Evolutionary conservation across 441 rosid species (phyloP).

Genomic region (California macrophylla): DNA sequence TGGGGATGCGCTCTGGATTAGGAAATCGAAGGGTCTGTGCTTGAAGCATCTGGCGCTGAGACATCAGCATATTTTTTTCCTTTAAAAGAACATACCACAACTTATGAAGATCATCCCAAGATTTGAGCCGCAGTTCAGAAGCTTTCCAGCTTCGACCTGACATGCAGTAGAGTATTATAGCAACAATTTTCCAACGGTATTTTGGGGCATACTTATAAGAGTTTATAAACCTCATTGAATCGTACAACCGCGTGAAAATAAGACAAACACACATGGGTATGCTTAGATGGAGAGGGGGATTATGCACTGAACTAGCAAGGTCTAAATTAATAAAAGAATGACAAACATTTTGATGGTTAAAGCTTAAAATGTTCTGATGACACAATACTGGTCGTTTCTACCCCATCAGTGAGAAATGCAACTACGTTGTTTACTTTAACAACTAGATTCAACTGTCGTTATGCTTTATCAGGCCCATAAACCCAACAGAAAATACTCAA

Average conservation of each 20-base stretch:
- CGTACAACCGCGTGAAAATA: neutral
- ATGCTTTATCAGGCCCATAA: neutral
- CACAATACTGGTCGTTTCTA: no score
- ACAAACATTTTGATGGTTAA: no score
- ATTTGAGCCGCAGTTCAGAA: conserved; percentile 75
- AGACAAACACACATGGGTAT: neutral
- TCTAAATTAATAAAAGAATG: no score
- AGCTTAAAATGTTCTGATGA: no score
- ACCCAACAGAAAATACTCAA: neutral
- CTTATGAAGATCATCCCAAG: conserved; percentile 89
- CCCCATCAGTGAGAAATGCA: neutral
- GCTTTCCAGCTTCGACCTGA: conserved; percentile 98
- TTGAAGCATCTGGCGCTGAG: conserved; percentile 84
- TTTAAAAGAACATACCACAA: conserved; percentile 86
- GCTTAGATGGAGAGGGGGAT: no score
- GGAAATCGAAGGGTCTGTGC: conserved; percentile 59
- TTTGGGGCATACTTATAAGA: neutral
- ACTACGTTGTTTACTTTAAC: neutral
- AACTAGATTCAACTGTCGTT: neutral
- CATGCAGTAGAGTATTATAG: conserved; percentile 12
- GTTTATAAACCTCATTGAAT: neutral
- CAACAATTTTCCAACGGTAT: neutral
- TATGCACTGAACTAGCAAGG: no score
- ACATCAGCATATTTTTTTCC: conserved; percentile 95
- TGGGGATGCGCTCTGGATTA: conserved; percentile 80